These are phyloP conservation scores for Botryotinia narcissicola DNA, from an alignment of 2,329 filamentous ascomycete genomes.

Conservation along the genomic window DNA sequence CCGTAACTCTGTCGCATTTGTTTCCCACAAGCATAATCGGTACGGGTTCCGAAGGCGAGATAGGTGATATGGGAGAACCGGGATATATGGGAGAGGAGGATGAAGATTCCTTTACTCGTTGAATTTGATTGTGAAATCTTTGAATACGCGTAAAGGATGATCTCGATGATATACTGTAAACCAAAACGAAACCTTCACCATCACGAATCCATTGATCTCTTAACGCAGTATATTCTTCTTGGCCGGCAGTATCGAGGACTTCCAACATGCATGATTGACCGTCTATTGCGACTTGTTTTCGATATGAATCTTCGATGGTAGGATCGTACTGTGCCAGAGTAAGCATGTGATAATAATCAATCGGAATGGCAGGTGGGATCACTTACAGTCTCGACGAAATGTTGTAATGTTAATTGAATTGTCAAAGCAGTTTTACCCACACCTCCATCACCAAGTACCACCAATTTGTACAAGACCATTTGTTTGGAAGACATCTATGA, in stretches of 20 bases:
- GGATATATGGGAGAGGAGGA: slow-evolving; percentile 74
- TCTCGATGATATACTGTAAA: slow-evolving; percentile 97
- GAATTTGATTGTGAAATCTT: slow-evolving; percentile 94
- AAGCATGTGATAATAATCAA: slow-evolving; percentile 24
- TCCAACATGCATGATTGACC: slow-evolving; percentile 95
- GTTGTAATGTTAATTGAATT: slow-evolving; percentile 95
- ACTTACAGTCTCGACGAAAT: slow-evolving; percentile 89
- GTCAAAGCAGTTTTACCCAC: slow-evolving; percentile 93
- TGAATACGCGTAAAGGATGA: slow-evolving; percentile 94
- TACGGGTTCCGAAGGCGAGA: slow-evolving; percentile 56
- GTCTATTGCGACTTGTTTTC: slow-evolving; percentile 91
- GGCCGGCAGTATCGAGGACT: slow-evolving; percentile 93
- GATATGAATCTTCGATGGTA: slow-evolving; percentile 84
- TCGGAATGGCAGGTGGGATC: neutral
- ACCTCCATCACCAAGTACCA: slow-evolving; percentile 91
- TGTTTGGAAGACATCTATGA: slow-evolving; percentile 39
- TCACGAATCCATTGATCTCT: slow-evolving; percentile 98
- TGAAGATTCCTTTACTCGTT: slow-evolving; percentile 91
- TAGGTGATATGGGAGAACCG: slow-evolving; percentile 65
- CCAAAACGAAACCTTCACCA: slow-evolving; percentile 93
- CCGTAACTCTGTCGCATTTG: slow-evolving; percentile 95
- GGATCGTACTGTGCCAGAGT: slow-evolving; percentile 61
- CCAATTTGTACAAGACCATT: slow-evolving; percentile 94
- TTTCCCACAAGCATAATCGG: slow-evolving; percentile 99
- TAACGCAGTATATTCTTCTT: slow-evolving; percentile 96